Conservation (phyloP, 331 rosid species). For the Quercus lobata region DNA sequence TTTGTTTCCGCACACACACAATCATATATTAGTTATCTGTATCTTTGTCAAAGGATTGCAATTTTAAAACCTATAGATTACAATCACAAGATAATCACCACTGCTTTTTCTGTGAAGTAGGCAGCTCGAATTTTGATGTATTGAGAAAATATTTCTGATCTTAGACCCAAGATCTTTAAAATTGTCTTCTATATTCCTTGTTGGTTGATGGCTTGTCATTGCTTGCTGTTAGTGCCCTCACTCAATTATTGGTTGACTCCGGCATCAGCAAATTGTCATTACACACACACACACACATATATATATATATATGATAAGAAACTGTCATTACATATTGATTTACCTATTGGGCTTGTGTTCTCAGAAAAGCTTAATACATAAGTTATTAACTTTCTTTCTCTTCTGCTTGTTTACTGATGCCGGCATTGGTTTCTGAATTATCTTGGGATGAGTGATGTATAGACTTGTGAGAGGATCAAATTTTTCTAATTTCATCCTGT, state of each 20-base stretch:
- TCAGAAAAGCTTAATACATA: background rate
- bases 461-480: background rate
- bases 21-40: background rate
- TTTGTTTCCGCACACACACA: background rate
- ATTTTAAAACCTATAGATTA: background rate
- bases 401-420: background rate
- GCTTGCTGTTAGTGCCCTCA: background rate
- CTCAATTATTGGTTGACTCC: background rate
- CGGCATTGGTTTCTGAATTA: background rate
- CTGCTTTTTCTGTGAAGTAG: background rate
- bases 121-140: background rate
- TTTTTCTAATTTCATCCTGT: slow-evolving; percentile 26
- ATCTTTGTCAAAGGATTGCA: background rate
- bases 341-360: slow-evolving; percentile 1
- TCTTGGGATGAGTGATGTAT: background rate
- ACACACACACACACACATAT: background rate
- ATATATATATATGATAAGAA: too few relatives aligned
- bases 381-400: slow-evolving; percentile 1
- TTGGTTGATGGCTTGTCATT: background rate
- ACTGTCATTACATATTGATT: background rate
- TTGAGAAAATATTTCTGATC: background rate
- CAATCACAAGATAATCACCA: background rate
- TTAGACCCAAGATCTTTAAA: background rate
- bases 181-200: background rate
- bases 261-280: background rate